phyloP scores from a whole-genome alignment of 306 rosid genomes.

The Cicer bijugum region DNA sequence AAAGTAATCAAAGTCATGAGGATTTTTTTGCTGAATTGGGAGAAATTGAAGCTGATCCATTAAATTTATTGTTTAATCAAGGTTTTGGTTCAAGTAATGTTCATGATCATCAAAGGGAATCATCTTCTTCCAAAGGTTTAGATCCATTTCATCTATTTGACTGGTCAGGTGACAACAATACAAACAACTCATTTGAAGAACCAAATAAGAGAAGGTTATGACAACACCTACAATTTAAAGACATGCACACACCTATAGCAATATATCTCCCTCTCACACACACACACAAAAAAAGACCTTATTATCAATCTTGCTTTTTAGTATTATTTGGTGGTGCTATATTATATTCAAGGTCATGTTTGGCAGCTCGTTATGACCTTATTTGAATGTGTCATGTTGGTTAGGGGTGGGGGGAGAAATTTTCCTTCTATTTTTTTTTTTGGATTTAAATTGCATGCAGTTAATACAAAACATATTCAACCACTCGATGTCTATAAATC shows the following conservation, averaged over 20 bases:
- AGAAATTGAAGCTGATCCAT: slow-evolving; percentile 72
- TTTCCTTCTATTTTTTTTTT: not conserved
- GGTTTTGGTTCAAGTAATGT: slow-evolving; percentile 47
- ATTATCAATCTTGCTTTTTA: slow-evolving; percentile 23
- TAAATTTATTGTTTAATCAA: slow-evolving; percentile 63
- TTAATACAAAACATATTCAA: not conserved
- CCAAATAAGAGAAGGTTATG: slow-evolving; percentile 56
- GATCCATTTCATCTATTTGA: slow-evolving; percentile 78
- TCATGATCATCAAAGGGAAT: slow-evolving; percentile 45
- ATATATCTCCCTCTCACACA: slow-evolving; percentile 1
- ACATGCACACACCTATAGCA: slow-evolving; percentile 35
- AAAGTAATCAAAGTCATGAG: slow-evolving; percentile 46
- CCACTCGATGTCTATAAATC: not conserved
- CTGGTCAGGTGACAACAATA: slow-evolving; percentile 56
- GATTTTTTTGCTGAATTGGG: slow-evolving; percentile 81
- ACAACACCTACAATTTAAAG: slow-evolving; percentile 43
- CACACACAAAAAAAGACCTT: not conserved
- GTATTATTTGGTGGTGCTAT: slow-evolving; percentile 41
- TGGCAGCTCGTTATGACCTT: slow-evolving; percentile 28
- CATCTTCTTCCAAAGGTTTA: slow-evolving; percentile 45
- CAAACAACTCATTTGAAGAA: slow-evolving; percentile 48
- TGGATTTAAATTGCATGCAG: not conserved
- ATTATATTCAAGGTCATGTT: slow-evolving; percentile 46
- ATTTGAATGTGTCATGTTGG: slow-evolving; percentile 40
- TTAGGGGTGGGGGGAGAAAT: slow-evolving; percentile 28